Base-by-base conservation (phyloP, 2,329 filamentous ascomycete genomes). In the Penicillium paneum region DNA sequence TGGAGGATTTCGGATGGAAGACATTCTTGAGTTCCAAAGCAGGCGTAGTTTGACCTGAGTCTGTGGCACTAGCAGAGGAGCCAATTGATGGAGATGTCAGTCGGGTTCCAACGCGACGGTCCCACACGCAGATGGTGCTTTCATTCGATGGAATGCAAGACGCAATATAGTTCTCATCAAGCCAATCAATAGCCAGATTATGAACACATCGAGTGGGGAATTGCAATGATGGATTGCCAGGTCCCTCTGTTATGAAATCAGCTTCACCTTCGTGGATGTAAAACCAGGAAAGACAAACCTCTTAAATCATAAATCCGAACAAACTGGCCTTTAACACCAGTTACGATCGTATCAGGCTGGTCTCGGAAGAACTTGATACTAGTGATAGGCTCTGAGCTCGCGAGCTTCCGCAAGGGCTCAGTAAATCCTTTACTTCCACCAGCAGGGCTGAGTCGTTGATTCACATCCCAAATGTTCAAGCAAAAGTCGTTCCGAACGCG, bases 101-200 rank as follows among this genome's bases (percentile, higher is more conserved):
- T 10, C 75, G 69, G 35, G 68, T 64, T 6, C 76, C 74, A 52
- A 75, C 73, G 49, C 84, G 80, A 51, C 81, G 78, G 64, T 87
- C 84, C 84, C 84, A 87, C 5, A 87, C 76, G 54, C 80, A 83
- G 38, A 87, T 79, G 2, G 78, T 78, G 17, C 82, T 78, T 57
- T 86, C 83, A 43, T 79, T 80, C 0, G 77, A 73, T 2, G 81
- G 77, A 43, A 68, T 67, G 43, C 81, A 83, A 13, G 83, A 85
- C 5, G 84, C 79, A 61, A 87, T 84, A 64, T 85, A 86, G 53
- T 87, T 85, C 64, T 86, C 82, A 64, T 87, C 83, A 46, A 83
- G 69, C 57, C 82, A 82, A 68, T 87, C 82, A 56, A 87, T 83
- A 7, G 84, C 81, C 53, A 87, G 74, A 58, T 86, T 86, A 65